Percentiles rank a stretch among this genome's conserved stretches.
Evolutionary conservation across 1,284 basidiomycete species (phyloP).

Genomic region (Moesziomyces antarcticus): DNA sequence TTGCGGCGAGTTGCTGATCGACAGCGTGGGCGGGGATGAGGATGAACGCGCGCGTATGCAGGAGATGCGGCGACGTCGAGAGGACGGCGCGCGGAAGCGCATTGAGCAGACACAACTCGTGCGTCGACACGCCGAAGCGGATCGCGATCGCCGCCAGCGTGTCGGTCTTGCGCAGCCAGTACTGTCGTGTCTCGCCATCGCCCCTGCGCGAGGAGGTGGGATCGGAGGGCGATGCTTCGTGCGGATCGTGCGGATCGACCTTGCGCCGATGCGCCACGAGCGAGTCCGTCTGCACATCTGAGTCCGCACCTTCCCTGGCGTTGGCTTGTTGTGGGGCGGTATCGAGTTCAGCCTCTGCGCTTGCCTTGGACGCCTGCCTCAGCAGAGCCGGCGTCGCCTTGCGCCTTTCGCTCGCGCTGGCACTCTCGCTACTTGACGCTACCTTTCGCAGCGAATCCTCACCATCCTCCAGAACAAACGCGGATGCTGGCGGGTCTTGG

Average conservation of each 20-base stretch:
- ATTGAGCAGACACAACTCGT: constrained; percentile 44
- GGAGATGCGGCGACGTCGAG: constrained; percentile 44
- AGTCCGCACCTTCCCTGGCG: neutral
- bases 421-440: constrained; percentile 3
- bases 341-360: constrained; percentile 26
- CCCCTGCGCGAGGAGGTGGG: neutral
- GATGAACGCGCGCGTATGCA: constrained; percentile 52
- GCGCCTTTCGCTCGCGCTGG: neutral
- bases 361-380: constrained; percentile 23
- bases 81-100: constrained; percentile 31
- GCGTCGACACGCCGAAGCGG: constrained; percentile 34
- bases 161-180: constrained; percentile 41
- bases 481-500: neutral
- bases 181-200: constrained; percentile 37
- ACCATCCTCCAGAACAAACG: constrained; percentile 28
- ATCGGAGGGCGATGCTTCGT: neutral
- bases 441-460: neutral
- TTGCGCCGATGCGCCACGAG: constrained; percentile 3
- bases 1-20: constrained; percentile 16
- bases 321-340: constrained; percentile 1
- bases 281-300: neutral
- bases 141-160: constrained; percentile 41
- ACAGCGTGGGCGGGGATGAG: constrained; percentile 45
- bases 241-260: constrained; percentile 30
- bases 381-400: constrained; percentile 2